Evolutionary conservation across 352 stramenopile species (phyloP).

Genomic region (Phytophthora boehmeriae): DNA sequence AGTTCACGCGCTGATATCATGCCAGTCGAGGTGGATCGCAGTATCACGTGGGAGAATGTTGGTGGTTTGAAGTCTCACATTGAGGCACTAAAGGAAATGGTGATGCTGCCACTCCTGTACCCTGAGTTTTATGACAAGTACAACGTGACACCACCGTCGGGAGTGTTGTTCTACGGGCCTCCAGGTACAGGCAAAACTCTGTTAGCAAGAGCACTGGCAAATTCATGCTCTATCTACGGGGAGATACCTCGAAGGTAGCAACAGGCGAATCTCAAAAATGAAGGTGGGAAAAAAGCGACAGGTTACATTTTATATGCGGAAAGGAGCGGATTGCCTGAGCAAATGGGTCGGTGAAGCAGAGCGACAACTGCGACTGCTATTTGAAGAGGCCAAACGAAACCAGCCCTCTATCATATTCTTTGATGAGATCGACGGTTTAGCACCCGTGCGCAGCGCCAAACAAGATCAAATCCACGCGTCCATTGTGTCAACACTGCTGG

Average conservation of each 20-base stretch:
- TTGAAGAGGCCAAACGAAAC: constrained; percentile 90
- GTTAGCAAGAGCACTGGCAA: constrained; percentile 88
- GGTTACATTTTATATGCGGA: constrained; percentile 95
- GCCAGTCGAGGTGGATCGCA: constrained; percentile 82
- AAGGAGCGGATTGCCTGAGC: constrained; percentile 90
- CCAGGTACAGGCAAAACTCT: constrained; percentile 94
- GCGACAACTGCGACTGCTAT: constrained; percentile 89
- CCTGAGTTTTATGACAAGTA: constrained; percentile 94
- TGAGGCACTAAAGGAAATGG: constrained; percentile 93
- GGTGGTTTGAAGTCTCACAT: constrained; percentile 88
- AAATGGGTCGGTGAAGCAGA: constrained; percentile 95
- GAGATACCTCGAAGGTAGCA: constrained; percentile 6
- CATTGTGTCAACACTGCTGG: constrained; percentile 93
- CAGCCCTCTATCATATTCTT: constrained; percentile 96
- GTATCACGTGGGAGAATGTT: constrained; percentile 87
- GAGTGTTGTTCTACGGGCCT: constrained; percentile 91
- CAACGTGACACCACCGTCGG: constrained; percentile 79
- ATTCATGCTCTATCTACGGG: constrained; percentile 68
- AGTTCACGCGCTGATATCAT: constrained; percentile 76
- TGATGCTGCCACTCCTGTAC: constrained; percentile 92
- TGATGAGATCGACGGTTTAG: constrained; percentile 94
- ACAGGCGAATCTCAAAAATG: constrained; percentile 7
- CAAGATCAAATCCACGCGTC: constrained; percentile 95
- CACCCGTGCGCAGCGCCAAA: constrained; percentile 91
- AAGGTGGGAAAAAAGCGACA: constrained; percentile 44